A percentile compares a stretch with the other conserved stretches of the same genome.
Conservation (phyloP, 2,329 filamentous ascomycete species). For the Berkeleyomyces rouxiae region DNA sequence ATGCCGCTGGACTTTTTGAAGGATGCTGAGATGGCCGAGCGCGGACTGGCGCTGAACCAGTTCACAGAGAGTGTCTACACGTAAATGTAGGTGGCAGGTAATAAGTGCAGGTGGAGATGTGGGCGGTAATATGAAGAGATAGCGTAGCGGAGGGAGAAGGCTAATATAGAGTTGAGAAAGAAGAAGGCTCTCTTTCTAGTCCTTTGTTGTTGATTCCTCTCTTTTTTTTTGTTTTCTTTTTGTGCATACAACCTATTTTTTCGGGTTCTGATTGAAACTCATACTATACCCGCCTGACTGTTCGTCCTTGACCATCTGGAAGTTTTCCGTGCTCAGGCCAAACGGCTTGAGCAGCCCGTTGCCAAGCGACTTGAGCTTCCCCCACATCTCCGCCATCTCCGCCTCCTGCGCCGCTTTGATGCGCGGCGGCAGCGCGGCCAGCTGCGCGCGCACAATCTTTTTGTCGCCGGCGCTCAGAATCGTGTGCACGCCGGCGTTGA, state of each 20-base stretch:
- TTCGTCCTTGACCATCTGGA: conserved; percentile 84
- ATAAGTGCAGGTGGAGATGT: neutral
- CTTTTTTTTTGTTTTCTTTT: neutral
- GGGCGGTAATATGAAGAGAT: neutral
- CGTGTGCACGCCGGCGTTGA: neutral
- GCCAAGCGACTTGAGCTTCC: conserved; percentile 79
- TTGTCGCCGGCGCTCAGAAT: conserved; percentile 49
- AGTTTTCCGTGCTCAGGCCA: conserved; percentile 84
- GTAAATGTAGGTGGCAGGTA: conserved; percentile 21
- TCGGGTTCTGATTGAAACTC: conserved; percentile 45
- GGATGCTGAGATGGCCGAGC: conserved; percentile 78
- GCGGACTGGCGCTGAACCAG: conserved; percentile 68
- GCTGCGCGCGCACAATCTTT: conserved; percentile 48
- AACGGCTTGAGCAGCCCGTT: conserved; percentile 89
- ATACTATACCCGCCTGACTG: conserved; percentile 84
- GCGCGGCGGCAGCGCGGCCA: conserved; percentile 47
- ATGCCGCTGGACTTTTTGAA: conserved; percentile 81
- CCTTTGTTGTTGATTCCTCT: neutral
- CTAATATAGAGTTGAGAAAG: neutral
- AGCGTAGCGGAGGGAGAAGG: no score
- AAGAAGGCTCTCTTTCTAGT: neutral
- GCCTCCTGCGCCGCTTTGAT: conserved; percentile 66
- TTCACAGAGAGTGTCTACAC: conserved; percentile 81
- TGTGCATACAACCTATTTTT: neutral
- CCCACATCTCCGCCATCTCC: conserved; percentile 96